phyloP scores from a whole-genome alignment of 371 early-diverging fungal species.

The Circinella umbellata region DNA sequence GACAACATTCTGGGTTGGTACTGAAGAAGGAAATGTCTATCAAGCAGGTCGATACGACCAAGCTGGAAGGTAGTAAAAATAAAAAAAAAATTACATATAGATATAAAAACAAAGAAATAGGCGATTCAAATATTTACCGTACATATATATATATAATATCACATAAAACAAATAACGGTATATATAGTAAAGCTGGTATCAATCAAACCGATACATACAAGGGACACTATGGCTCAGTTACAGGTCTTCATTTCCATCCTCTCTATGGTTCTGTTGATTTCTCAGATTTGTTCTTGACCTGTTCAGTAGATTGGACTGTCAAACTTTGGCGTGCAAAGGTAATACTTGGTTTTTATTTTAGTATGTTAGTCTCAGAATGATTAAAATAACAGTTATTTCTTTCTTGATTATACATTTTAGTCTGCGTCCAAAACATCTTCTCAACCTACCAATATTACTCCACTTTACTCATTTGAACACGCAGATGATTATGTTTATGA shows the following conservation, averaged over 20 bases:
- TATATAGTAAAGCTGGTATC: conserved; percentile 90
- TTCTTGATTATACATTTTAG: conserved; percentile 23
- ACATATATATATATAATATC: background rate
- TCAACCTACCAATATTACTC: conserved; percentile 61
- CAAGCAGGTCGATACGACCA: conserved; percentile 93
- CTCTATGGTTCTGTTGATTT: conserved; percentile 79
- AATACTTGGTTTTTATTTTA: background rate
- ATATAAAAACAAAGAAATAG: too few species aligned
- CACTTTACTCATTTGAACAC: conserved; percentile 90
- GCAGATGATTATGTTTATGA: conserved; percentile 96
- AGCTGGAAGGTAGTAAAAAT: conserved; percentile 73
- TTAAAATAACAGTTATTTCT: background rate
- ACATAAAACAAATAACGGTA: too few species aligned
- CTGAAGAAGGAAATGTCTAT: conserved; percentile 92
- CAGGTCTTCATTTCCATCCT: conserved; percentile 94
- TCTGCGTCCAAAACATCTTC: conserved; percentile 69
- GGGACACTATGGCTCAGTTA: conserved; percentile 90
- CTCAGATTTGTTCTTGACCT: conserved; percentile 89
- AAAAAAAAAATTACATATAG: background rate
- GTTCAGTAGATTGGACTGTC: conserved; percentile 95
- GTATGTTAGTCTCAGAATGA: background rate
- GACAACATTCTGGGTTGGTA: conserved; percentile 93
- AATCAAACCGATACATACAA: conserved; percentile 82
- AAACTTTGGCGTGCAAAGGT: conserved; percentile 93
- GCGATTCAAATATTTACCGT: too few species aligned